Evolutionary conservation across 345 rosid genomes (phyloP), one percentile per base, ranked within the genome.

Genomic region (Populus euphratica): DNA sequence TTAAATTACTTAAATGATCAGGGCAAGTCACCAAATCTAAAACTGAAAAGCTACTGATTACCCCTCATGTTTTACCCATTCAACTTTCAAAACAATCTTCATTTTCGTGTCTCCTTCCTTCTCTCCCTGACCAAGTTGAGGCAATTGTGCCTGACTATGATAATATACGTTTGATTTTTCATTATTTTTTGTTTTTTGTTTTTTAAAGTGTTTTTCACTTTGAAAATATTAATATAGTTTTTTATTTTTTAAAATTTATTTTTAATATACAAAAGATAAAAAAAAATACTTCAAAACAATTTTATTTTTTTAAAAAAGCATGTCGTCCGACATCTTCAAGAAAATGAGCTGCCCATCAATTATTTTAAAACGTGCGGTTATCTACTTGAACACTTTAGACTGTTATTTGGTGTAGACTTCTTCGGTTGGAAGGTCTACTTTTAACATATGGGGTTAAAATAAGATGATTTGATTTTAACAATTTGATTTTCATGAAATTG

Each of bases 1-100:
- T 36, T 62, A 10, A 43, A 39, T 83, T 71, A 16, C 69, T 72
- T 74, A 44, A 33, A 68, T 44, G 7, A 74, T 59, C 35, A 21
- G 39, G 76, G 80, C 76, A 52, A 83, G 54, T 76, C 80, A 88
- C 83, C 79, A 73, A 72, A 76, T 73, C 66, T 75, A 36, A 33
- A 83, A 56, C 81, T 64, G n/a, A 76, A 74, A 69, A 38, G 75
- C 76, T 70, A 69, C 69, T 62, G 23, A 16, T 21, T 43, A 20
- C 47, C 10, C 44, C 71, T 38, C 71, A 39, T 20, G 25, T 68
- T 56, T 63, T 50, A 69, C 52, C 50, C 62, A 6, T 49, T 36
- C 72, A 61, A 38, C 71, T 70, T 43, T 36, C 76, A 38, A 31
- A 11, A 10, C 12, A 62, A 27, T 14, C 50, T 44, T 25, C 43